A percentile compares a stretch with the other conserved stretches of the same genome.
Conservation (phyloP, 2,329 filamentous ascomycete genomes). For the Dichotomopilus funicola region DNA sequence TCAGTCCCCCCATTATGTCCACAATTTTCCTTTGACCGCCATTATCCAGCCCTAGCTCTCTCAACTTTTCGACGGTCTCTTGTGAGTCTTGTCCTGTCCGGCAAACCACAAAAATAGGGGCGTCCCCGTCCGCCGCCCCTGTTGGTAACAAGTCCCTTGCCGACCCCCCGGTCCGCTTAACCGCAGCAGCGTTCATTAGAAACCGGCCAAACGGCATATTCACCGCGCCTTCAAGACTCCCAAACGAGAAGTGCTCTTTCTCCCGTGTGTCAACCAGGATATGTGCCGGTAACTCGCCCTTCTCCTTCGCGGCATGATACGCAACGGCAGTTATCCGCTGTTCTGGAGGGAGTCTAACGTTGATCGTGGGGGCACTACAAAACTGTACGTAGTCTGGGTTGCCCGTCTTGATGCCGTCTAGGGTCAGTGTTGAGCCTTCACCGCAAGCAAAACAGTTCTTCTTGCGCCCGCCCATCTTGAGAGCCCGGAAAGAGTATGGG, state of each 20-base stretch:
- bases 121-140: slow-evolving; percentile 32
- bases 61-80: slow-evolving; percentile 57
- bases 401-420: slow-evolving; percentile 55
- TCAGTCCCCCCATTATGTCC: slow-evolving; percentile 66
- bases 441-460: slow-evolving; percentile 73
- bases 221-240: slow-evolving; percentile 65
- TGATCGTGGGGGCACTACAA: slow-evolving; percentile 58
- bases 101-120: slow-evolving; percentile 65
- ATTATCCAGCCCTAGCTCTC: slow-evolving; percentile 50
- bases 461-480: slow-evolving; percentile 65
- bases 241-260: slow-evolving; percentile 76
- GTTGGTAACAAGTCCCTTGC: slow-evolving; percentile 23
- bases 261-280: slow-evolving; percentile 79
- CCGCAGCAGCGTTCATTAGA: slow-evolving; percentile 22
- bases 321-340: slow-evolving; percentile 62
- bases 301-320: slow-evolving; percentile 38
- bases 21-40: slow-evolving; percentile 53
- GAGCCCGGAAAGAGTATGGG: slow-evolving; percentile 55
- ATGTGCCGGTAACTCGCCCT: slow-evolving; percentile 32
- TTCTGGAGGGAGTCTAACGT: slow-evolving; percentile 53
- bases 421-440: slow-evolving; percentile 52
- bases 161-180: slow-evolving; percentile 10
- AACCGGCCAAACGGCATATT: slow-evolving; percentile 54
- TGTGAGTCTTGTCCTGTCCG: slow-evolving; percentile 75
- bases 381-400: slow-evolving; percentile 80